These are phyloP conservation scores for Orbilia oligospora DNA, from an alignment of 2,329 filamentous ascomycete species.

Conservation along the genomic window DNA sequence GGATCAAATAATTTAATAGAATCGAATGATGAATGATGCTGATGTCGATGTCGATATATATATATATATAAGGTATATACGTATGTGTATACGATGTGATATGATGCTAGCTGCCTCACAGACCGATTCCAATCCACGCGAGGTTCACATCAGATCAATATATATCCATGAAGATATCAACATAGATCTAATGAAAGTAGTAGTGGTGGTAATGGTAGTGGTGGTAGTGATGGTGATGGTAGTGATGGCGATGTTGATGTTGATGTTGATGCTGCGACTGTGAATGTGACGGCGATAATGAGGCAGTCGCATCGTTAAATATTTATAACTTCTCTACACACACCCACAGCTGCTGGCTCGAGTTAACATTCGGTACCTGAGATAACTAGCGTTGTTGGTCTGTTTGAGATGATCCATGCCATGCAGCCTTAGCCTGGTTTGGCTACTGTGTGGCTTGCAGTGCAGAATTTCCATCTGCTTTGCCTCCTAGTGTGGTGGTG, in stretches of 20 bases:
- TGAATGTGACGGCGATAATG: constrained; percentile 8
- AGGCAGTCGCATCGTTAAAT: constrained; percentile 27
- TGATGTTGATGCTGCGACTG: constrained; percentile 8
- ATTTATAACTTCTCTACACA: constrained; percentile 37
- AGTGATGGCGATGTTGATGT: no score
- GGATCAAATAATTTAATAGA: neutral
- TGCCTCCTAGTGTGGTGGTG: constrained; percentile 51
- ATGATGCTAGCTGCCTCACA: neutral
- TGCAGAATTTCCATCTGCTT: constrained; percentile 32
- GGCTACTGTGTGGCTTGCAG: constrained; percentile 53
- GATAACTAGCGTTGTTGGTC: constrained; percentile 21
- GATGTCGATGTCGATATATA: no score
- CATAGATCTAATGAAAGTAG: no score
- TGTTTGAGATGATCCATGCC: constrained; percentile 48
- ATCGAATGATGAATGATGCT: no score
- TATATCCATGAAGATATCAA: neutral
- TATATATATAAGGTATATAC: no score
- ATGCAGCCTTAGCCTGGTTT: constrained; percentile 57
- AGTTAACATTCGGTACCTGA: no score
- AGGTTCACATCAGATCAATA: constrained; percentile 20
- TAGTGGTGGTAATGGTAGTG: no score
- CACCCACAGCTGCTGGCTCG: no score
- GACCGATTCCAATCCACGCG: constrained; percentile 23
- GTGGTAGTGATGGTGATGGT: no score
- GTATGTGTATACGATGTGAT: no score